Evolutionary conservation across 1,284 basidiomycete genomes (phyloP).

Genomic region (Trichosporon coremiiforme): DNA sequence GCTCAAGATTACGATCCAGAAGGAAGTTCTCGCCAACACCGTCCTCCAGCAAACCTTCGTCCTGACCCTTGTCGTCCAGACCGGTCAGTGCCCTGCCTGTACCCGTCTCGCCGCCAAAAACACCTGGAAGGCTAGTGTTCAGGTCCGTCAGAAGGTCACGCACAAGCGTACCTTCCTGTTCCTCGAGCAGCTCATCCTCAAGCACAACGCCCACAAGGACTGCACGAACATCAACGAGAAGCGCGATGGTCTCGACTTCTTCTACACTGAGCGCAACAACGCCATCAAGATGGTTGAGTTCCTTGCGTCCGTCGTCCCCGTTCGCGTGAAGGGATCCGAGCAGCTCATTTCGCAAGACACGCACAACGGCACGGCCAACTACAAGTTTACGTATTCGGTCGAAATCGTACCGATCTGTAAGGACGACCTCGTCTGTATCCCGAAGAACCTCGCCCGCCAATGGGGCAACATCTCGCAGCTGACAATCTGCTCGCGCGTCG

Average conservation of each 20-base stretch:
- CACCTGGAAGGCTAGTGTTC: slow-evolving; percentile 96
- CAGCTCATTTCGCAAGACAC: slow-evolving; percentile 91
- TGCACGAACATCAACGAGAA: slow-evolving; percentile 91
- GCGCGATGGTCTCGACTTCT: slow-evolving; percentile 94
- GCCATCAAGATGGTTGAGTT: slow-evolving; percentile 99
- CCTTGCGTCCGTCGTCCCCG: slow-evolving; percentile 80
- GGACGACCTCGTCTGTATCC: slow-evolving; percentile 92
- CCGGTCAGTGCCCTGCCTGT: slow-evolving; percentile 94
- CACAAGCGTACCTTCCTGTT: slow-evolving; percentile 98
- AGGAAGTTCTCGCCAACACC: slow-evolving; percentile 94
- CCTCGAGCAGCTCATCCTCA: slow-evolving; percentile 96
- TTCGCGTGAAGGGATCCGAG: slow-evolving; percentile 85
- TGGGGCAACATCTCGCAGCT: slow-evolving; percentile 87
- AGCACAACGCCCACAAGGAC: slow-evolving; percentile 95
- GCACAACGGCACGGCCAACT: slow-evolving; percentile 89
- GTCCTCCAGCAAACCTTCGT: slow-evolving; percentile 98
- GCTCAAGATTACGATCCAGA: slow-evolving; percentile 95
- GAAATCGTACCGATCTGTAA: slow-evolving; percentile 97
- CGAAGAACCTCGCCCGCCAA: slow-evolving; percentile 74
- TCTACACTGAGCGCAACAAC: slow-evolving; percentile 85
- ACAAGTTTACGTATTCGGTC: slow-evolving; percentile 97
- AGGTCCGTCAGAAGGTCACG: slow-evolving; percentile 95
- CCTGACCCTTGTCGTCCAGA: slow-evolving; percentile 92
- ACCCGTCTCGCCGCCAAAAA: slow-evolving; percentile 94
- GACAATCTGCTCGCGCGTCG: slow-evolving; percentile 84